Base-by-base conservation (phyloP, 345 rosid species). In the Hibiscus mutabilis region DNA sequence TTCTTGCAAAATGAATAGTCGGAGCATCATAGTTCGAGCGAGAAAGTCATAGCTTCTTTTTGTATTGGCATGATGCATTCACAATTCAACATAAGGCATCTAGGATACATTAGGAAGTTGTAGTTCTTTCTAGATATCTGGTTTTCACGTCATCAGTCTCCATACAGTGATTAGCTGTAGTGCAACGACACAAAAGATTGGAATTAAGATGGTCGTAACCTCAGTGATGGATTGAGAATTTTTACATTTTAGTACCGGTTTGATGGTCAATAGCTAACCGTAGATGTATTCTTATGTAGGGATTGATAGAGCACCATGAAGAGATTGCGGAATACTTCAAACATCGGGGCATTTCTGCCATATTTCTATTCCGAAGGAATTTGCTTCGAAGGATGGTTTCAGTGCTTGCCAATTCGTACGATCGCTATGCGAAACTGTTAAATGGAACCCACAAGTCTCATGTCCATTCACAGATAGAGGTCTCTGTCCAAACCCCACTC, bases 361-460 rank as follows among this genome's bases (percentile, higher is more conserved):
- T 95, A 68, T 86, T 95, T 78, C 83, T 95, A 24, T 88, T 95
- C 53, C 83, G 97, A 42, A 86, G 83, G 82, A 95, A 95, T 77
- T 82, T 86, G 61, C 71, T 95, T 66, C 88, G 97, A 18, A 89
- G 98, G 68, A 83, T 92, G 96, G 91, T 95, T 74, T 95, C 99
- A 35, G 81, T 89, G 71, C 76, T 88, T 53, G 94, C 97, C 2
- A 95, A 95, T 82, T 89, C 97, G 57, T 86, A 89, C 75, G 99
- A 95, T 59, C 92, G 89, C 25, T 60, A 82, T 59, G 97, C 98
- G 60, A 95, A 90, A 84, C 76, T 88, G 61, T 81, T 95, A 83
- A 92, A 95, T 78, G 99, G 99, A 60, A 90, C 91, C 62, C 99
- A 95, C 73, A 90, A 90, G 81, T 89, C 99, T 77, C 99, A 95